Percentiles rank a stretch among this genome's conserved stretches.
Evolutionary conservation across 2,329 filamentous ascomycete genomes (phyloP).

Genomic region (Penicillium sp.): DNA sequence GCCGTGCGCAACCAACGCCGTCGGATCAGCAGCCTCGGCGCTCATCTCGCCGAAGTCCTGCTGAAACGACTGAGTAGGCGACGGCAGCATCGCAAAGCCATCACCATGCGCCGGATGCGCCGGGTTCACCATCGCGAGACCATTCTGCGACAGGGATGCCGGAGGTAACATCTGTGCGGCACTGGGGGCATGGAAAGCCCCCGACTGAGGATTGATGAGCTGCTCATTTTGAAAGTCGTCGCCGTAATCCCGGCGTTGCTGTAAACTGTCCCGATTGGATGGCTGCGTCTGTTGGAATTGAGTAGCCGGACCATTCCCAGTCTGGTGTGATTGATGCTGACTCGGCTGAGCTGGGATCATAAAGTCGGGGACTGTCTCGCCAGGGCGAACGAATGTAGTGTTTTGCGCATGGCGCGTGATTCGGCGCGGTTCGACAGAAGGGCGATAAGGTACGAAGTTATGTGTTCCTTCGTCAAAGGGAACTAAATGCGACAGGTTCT

Average conservation of each 20-base stretch:
- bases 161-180: not conserved
- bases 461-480: conserved; percentile 27
- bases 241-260: conserved; percentile 1
- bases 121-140: conserved; percentile 13
- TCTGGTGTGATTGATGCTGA: conserved; percentile 6
- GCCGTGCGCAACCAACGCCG: conserved; percentile 26
- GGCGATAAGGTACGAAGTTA: conserved; percentile 30
- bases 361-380: conserved; percentile 18
- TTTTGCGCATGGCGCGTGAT: conserved; percentile 14
- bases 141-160: conserved; percentile 2
- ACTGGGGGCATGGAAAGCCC: not conserved
- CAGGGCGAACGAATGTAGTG: conserved; percentile 13
- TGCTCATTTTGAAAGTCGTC: not conserved
- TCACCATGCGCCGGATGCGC: conserved; percentile 14
- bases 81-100: conserved; percentile 22
- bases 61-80: conserved; percentile 20
- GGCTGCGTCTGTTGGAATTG: conserved; percentile 4
- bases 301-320: conserved; percentile 1
- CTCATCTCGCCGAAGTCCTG: conserved; percentile 18
- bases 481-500: conserved; percentile 21
- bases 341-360: conserved; percentile 8
- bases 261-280: not conserved
- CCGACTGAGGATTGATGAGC: not conserved
- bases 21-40: conserved; percentile 10
- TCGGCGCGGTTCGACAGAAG: conserved; percentile 22